Conservation (phyloP, 164 flowering plant genomes). For the Dillenia suffruticosa region DNA sequence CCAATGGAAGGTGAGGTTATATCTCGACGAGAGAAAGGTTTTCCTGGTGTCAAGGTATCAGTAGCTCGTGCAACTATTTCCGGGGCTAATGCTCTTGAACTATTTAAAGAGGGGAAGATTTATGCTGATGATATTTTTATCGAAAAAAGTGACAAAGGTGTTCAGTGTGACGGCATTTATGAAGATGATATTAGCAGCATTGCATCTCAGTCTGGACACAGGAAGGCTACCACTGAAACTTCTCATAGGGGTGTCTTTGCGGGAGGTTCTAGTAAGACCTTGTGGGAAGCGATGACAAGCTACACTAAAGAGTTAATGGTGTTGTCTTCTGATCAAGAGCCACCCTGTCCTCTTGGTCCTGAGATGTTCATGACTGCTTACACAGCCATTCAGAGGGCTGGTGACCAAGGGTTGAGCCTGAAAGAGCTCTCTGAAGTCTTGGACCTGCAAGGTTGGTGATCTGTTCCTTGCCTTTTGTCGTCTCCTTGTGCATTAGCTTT, state of each 20-base stretch:
- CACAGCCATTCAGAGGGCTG: conserved; percentile 62
- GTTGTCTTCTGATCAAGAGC: conserved; percentile 20
- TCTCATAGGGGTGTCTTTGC: conserved; percentile 8
- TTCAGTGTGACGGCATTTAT: not conserved
- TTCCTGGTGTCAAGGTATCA: conserved; percentile 74
- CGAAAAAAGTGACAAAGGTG: no score
- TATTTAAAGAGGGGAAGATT: conserved; percentile 19
- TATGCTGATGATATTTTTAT: not conserved
- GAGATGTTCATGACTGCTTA: conserved; percentile 42
- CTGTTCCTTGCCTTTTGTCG: not conserved
- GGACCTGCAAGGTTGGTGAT: conserved; percentile 35
- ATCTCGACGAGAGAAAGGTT: conserved; percentile 84
- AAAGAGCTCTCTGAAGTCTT: conserved; percentile 36
- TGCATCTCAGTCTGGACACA: conserved; percentile 13
- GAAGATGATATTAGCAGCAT: conserved; percentile 11
- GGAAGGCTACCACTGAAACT: conserved; percentile 20
- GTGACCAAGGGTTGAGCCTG: conserved; percentile 83
- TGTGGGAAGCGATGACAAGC: conserved; percentile 66
- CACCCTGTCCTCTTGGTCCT: conserved; percentile 27
- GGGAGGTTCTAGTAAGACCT: conserved; percentile 22
- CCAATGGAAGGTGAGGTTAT: conserved; percentile 47
- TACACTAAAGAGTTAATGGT: conserved; percentile 36
- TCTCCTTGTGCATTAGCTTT: not conserved
- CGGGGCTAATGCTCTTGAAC: conserved; percentile 28
- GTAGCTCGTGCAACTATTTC: conserved; percentile 35